phyloP scores from a whole-genome alignment of 2,329 filamentous ascomycete genomes.

The Ascochyta pisi region DNA sequence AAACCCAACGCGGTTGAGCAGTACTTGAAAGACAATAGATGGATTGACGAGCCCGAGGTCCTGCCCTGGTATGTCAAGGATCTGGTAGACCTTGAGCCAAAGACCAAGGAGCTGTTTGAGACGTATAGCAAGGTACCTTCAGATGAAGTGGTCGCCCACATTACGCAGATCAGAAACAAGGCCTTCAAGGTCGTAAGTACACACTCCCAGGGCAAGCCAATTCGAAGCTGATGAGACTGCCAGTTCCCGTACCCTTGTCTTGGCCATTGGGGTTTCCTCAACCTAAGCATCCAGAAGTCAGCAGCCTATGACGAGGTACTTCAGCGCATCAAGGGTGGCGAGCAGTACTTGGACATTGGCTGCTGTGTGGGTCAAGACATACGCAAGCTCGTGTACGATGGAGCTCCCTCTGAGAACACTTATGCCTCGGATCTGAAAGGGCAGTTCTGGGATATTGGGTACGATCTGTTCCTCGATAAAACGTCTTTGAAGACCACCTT shows the following conservation, averaged over 20 bases:
- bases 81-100: constrained; percentile 35
- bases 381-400: constrained; percentile 53
- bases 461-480: constrained; percentile 47
- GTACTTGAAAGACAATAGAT: constrained; percentile 26
- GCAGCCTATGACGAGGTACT: constrained; percentile 43
- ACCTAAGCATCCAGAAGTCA: constrained; percentile 36
- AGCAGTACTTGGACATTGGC: constrained; percentile 52
- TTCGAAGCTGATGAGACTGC: neutral
- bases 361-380: constrained; percentile 56
- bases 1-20: constrained; percentile 21
- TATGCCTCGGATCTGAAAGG: constrained; percentile 51
- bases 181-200: constrained; percentile 41
- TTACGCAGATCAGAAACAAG: constrained; percentile 43
- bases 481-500: constrained; percentile 57
- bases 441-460: constrained; percentile 63
- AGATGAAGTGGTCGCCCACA: constrained; percentile 46
- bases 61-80: constrained; percentile 45
- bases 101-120: constrained; percentile 46
- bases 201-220: neutral
- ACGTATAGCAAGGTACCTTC: constrained; percentile 49
- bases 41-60: constrained; percentile 29
- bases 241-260: constrained; percentile 48
- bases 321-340: constrained; percentile 43
- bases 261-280: constrained; percentile 47
- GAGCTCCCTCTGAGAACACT: constrained; percentile 50